Conservation (phyloP, 179 eudicot species). For the Beta lomatogona region DNA sequence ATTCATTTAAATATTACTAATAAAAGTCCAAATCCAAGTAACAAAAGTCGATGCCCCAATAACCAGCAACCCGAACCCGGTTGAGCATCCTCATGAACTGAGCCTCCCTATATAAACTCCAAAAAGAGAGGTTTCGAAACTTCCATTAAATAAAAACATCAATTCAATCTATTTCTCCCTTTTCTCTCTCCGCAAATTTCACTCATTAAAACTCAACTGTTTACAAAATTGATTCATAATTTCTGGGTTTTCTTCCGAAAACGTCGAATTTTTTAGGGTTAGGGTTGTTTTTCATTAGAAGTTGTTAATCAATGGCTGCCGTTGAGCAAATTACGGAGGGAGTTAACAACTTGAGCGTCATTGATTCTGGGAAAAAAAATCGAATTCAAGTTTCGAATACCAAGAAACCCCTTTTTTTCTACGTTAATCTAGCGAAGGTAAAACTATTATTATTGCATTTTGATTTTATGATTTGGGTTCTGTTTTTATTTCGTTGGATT, state of each 20-base stretch:
- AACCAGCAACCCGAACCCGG: constrained; percentile 12
- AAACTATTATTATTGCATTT: not conserved
- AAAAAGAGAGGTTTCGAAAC: not conserved
- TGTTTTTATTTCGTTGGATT: not conserved
- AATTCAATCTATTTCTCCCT: not conserved
- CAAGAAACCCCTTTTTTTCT: constrained; percentile 32
- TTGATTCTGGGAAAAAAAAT: constrained; percentile 59
- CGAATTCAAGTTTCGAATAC: constrained; percentile 89
- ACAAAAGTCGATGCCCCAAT: no score
- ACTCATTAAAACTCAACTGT: not conserved
- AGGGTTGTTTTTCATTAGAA: constrained; percentile 10
- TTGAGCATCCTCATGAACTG: not conserved
- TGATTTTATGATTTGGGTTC: not conserved
- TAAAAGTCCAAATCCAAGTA: no score
- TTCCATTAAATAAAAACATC: not conserved
- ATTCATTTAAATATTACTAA: no score
- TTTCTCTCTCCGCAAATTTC: not conserved
- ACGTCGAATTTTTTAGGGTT: not conserved
- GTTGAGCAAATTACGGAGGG: constrained; percentile 62
- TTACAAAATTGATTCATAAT: not conserved
- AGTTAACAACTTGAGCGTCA: constrained; percentile 53
- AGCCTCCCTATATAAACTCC: constrained; percentile 23
- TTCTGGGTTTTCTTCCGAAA: not conserved
- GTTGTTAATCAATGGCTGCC: constrained; percentile 24
- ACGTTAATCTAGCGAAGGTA: constrained; percentile 40